phyloP scores from a whole-genome alignment of 768 basidiomycete genomes.

The Rhizopogon salebrosus region DNA sequence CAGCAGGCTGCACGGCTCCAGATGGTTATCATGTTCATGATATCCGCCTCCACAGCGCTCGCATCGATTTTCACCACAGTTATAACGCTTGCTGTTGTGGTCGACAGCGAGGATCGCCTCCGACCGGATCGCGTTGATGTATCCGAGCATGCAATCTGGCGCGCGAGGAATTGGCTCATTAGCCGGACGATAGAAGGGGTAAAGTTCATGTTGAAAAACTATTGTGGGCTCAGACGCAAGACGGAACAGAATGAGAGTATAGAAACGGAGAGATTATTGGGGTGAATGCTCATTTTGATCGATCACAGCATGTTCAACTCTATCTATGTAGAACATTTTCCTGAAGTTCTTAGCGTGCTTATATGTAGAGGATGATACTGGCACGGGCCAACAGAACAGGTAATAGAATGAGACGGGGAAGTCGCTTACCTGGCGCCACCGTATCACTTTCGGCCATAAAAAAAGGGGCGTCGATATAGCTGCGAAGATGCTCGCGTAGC shows the following conservation, averaged over 20 bases:
- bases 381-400: no score
- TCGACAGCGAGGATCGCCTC: constrained; percentile 65
- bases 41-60: constrained; percentile 70
- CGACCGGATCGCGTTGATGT: constrained; percentile 56
- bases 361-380: no score
- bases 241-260: background rate
- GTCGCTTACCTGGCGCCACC: no score
- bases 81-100: constrained; percentile 52
- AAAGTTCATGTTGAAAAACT: constrained; percentile 1
- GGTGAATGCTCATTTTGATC: constrained; percentile 4
- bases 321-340: background rate
- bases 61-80: constrained; percentile 62
- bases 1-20: constrained; percentile 82
- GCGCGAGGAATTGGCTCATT: constrained; percentile 27
- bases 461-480: no score
- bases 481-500: no score
- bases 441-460: no score
- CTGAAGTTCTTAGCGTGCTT: background rate
- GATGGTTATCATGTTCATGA: constrained; percentile 96
- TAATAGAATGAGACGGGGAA: no score
- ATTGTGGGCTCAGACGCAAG: constrained; percentile 6
- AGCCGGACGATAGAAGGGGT: constrained; percentile 10
- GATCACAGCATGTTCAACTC: background rate
- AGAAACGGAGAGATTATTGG: constrained; percentile 10
- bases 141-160: constrained; percentile 27